Percentiles rank a stretch among this genome's conserved stretches.
Conservation (phyloP, 1,284 basidiomycete genomes). For the Austroboletus novae-zelandiae region DNA sequence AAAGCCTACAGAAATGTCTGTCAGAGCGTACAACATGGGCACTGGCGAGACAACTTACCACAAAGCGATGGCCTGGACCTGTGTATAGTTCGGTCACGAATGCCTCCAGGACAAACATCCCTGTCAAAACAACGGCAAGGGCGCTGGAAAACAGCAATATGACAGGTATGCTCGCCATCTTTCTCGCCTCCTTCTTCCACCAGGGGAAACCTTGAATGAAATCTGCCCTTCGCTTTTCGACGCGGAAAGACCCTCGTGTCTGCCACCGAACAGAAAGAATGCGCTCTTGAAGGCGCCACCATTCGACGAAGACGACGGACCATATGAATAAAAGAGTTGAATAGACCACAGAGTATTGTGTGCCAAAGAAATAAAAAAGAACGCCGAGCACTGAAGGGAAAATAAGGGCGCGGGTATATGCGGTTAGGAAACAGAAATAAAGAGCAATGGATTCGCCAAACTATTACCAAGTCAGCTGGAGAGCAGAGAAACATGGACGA, state of each 20-base stretch:
- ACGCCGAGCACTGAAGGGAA: conserved; percentile 67
- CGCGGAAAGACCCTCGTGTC: conserved; percentile 71
- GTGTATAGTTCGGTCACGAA: conserved; percentile 85
- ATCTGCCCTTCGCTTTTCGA: conserved; percentile 73
- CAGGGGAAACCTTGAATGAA: conserved; percentile 59
- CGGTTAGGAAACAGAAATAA: conserved; percentile 86
- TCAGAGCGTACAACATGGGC: neutral
- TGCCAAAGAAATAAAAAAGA: conserved; percentile 60
- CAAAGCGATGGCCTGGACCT: conserved; percentile 77
- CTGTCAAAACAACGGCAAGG: conserved; percentile 70
- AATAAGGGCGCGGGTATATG: conserved; percentile 76
- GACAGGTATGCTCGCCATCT: conserved; percentile 76
- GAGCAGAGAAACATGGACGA: neutral
- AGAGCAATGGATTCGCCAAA: conserved; percentile 88
- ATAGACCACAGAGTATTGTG: conserved; percentile 76
- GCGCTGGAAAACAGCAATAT: conserved; percentile 73
- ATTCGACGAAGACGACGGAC: conserved; percentile 84
- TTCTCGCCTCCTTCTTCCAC: conserved; percentile 77
- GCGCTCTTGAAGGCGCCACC: conserved; percentile 84
- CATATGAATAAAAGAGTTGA: conserved; percentile 75
- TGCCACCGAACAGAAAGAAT: conserved; percentile 80
- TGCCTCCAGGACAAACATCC: conserved; percentile 84
- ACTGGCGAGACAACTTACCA: conserved; percentile 49
- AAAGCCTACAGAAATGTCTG: conserved; percentile 50
- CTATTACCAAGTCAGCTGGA: conserved; percentile 35